phyloP scores from a whole-genome alignment of 2,329 filamentous ascomycete species.

The Aureobasidium sp. region DNA sequence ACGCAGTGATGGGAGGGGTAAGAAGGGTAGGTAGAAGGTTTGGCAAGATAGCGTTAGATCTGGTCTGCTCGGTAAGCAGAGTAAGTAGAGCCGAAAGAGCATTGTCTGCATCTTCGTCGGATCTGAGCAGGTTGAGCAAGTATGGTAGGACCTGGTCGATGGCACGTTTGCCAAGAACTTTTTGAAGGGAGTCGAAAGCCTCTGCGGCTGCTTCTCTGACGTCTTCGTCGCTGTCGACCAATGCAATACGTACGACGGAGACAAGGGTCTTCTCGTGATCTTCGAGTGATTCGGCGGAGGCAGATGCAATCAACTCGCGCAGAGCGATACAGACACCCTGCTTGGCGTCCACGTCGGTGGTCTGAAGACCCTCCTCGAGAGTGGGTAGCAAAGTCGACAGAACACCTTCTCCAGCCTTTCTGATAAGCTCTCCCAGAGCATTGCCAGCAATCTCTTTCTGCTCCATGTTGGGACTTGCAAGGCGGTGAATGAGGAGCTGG shows the following conservation, averaged over 20 bases:
- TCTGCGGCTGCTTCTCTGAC: slow-evolving; percentile 94
- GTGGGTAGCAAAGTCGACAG: slow-evolving; percentile 81
- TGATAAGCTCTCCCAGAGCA: slow-evolving; percentile 89
- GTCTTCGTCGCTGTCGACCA: slow-evolving; percentile 81
- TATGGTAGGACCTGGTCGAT: slow-evolving; percentile 93
- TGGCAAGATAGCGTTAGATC: slow-evolving; percentile 92
- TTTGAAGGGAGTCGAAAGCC: slow-evolving; percentile 90
- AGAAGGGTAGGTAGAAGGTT: slow-evolving; percentile 92
- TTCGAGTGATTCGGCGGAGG: slow-evolving; percentile 78
- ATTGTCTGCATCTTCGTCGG: slow-evolving; percentile 80
- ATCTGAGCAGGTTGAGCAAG: slow-evolving; percentile 80
- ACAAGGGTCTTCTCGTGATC: slow-evolving; percentile 94
- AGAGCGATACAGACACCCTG: slow-evolving; percentile 97
- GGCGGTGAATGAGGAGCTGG: slow-evolving; percentile 84
- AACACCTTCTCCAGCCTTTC: slow-evolving; percentile 91
- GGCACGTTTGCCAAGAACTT: slow-evolving; percentile 85
- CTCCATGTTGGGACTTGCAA: slow-evolving; percentile 95
- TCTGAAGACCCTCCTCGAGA: slow-evolving; percentile 82
- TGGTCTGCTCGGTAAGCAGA: slow-evolving; percentile 82
- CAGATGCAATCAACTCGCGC: slow-evolving; percentile 84
- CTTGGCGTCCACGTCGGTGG: slow-evolving; percentile 81
- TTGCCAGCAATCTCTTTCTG: slow-evolving; percentile 99
- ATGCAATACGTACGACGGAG: slow-evolving; percentile 82
- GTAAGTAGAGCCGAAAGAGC: slow-evolving; percentile 88
- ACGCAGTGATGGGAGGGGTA: slow-evolving; percentile 79